Evolutionary conservation across 164 flowering plant species (phyloP).

Genomic region (Litsea cubeba): DNA sequence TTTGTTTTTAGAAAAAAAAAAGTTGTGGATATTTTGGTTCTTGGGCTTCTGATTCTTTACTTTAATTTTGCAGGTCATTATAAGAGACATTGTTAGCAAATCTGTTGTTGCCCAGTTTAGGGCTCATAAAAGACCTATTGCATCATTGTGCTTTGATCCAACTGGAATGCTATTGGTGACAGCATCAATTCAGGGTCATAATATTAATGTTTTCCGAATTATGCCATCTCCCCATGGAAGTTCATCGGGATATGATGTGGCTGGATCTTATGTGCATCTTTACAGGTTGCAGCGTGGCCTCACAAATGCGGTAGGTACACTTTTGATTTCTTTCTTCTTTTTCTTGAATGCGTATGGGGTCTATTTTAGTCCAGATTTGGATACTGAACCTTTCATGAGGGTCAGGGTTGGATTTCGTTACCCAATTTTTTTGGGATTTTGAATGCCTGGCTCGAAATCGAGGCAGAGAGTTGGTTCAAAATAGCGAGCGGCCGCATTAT

Average conservation of each 20-base stretch:
- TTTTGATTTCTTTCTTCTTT: background rate
- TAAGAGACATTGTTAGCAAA: conserved; percentile 60
- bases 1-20: no score
- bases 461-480: no score
- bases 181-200: conserved; percentile 84
- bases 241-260: conserved; percentile 34
- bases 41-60: no score
- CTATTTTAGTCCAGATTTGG: background rate
- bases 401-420: no score
- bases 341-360: background rate
- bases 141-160: conserved; percentile 81
- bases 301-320: conserved; percentile 65
- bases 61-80: conserved; percentile 50
- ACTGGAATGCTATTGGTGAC: conserved; percentile 76
- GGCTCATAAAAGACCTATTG: conserved; percentile 78
- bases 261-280: conserved; percentile 51
- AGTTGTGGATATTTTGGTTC: no score
- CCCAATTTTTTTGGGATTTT: no score
- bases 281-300: conserved; percentile 83
- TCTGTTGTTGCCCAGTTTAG: conserved; percentile 66
- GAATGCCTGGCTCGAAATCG: no score
- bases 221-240: conserved; percentile 37
- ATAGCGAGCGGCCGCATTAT: no score
- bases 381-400: background rate
- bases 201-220: conserved; percentile 67